Evolutionary conservation across 345 rosid genomes (phyloP).

Genomic region (Hirschfeldia incana): DNA sequence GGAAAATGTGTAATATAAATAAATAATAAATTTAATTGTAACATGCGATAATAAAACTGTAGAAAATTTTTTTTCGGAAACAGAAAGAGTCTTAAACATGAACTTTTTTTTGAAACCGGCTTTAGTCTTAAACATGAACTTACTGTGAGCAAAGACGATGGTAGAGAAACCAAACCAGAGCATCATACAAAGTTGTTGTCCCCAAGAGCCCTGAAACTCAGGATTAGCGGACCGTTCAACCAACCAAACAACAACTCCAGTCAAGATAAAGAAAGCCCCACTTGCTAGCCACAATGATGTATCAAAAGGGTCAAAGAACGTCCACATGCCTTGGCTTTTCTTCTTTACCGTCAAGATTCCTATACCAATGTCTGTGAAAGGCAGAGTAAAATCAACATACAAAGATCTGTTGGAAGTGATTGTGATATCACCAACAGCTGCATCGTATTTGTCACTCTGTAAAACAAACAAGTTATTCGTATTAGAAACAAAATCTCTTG

Average conservation of each 20-base stretch:
- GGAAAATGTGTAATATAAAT: no score
- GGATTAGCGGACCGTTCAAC: slow-evolving; percentile 29
- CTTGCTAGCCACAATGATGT: slow-evolving; percentile 12
- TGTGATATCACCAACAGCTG: slow-evolving; percentile 40
- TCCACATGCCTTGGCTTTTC: slow-evolving; percentile 21
- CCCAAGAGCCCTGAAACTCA: slow-evolving; percentile 36
- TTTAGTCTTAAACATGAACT: no score
- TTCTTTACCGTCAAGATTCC: slow-evolving; percentile 24
- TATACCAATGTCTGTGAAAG: slow-evolving; percentile 35
- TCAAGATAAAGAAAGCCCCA: slow-evolving; percentile 25
- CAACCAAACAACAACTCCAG: slow-evolving; percentile 35
- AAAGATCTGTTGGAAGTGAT: slow-evolving; percentile 31
- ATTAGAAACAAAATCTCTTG: no score
- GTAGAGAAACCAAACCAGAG: slow-evolving; percentile 42
- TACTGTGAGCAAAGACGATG: slow-evolving; percentile 40
- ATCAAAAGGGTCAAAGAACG: slow-evolving; percentile 35
- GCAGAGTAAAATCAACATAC: not conserved
- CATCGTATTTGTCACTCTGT: slow-evolving; percentile 34
- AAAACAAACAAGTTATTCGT: not conserved
- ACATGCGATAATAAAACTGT: no score
- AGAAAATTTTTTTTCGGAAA: no score
- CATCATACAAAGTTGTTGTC: slow-evolving; percentile 34
- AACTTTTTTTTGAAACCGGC: no score
- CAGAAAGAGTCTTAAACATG: no score
- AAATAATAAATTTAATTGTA: no score